These are phyloP conservation scores for Curvularia hawaiiensis DNA, from an alignment of 2,329 filamentous ascomycete genomes.

Conservation along the genomic window DNA sequence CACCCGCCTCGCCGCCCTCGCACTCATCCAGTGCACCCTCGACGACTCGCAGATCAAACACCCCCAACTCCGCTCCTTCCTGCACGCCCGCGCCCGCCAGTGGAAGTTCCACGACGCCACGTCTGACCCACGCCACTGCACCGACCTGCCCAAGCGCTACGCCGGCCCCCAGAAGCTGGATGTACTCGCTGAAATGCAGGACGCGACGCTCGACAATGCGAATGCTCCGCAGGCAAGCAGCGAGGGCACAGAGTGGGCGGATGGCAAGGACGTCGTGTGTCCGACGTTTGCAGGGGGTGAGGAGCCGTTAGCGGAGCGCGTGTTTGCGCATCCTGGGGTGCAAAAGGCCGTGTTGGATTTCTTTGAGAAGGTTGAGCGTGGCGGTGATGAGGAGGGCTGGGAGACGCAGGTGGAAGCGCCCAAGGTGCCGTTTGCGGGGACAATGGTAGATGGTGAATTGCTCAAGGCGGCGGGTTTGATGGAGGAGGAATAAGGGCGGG, in stretches of 20 bases:
- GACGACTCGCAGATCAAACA: constrained; percentile 32
- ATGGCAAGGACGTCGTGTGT: constrained; percentile 40
- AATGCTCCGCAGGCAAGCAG: background rate
- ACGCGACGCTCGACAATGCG: no score
- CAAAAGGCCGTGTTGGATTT: constrained; percentile 63
- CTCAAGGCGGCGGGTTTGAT: constrained; percentile 37
- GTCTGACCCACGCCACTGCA: constrained; percentile 26
- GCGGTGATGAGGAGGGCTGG: constrained; percentile 28
- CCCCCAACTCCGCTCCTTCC: constrained; percentile 33
- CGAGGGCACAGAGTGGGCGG: constrained; percentile 16
- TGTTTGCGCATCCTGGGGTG: constrained; percentile 60
- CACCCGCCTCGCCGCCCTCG: constrained; percentile 38
- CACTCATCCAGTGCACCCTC: constrained; percentile 32
- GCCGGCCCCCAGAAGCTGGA: background rate
- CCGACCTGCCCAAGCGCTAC: constrained; percentile 32
- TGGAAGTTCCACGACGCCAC: constrained; percentile 35
- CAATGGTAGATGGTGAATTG: constrained; percentile 38
- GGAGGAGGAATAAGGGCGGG: background rate
- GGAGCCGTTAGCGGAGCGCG: constrained; percentile 61
- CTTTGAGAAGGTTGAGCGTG: constrained; percentile 62
- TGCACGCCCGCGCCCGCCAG: constrained; percentile 39
- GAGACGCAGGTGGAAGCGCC: constrained; percentile 24
- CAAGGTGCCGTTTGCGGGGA: constrained; percentile 37
- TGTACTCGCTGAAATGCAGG: no score
- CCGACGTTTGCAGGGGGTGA: constrained; percentile 70